A percentile compares a stretch with the other conserved stretches of the same genome.
Evolutionary conservation across 2,329 filamentous ascomycete genomes (phyloP).

Genomic region (Dothideomycetidae sp.): DNA sequence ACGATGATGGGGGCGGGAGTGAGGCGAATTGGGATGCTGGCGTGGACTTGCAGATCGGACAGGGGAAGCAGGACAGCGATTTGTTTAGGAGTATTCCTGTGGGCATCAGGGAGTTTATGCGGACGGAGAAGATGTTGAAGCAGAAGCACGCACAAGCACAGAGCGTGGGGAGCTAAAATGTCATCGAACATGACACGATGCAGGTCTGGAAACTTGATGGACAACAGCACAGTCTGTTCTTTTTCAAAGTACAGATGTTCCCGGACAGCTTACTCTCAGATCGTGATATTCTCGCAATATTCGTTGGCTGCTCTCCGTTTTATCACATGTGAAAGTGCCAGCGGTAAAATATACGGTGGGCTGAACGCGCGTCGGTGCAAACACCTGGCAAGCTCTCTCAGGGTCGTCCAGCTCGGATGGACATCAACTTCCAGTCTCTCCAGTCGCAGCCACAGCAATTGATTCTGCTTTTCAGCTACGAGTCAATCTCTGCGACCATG

Average conservation of each 20-base stretch:
- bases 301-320: too few relatives aligned
- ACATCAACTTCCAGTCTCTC: constrained; percentile 16
- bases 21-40: constrained; percentile 49
- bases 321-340: background rate
- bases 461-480: background rate
- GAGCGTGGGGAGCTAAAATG: constrained; percentile 16
- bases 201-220: too few relatives aligned
- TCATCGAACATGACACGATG: background rate
- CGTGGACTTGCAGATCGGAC: constrained; percentile 24
- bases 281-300: too few relatives aligned
- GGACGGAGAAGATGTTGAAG: constrained; percentile 80
- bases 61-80: constrained; percentile 32
- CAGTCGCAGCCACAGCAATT: constrained; percentile 1
- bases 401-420: constrained; percentile 15
- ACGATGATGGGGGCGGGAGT: constrained; percentile 67
- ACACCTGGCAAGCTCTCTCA: constrained; percentile 4
- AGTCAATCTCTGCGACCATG: constrained; percentile 15
- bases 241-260: too few relatives aligned
- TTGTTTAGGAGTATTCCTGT: constrained; percentile 73
- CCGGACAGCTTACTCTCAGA: too few relatives aligned
- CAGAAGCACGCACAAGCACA: constrained; percentile 51
- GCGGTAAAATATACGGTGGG: constrained; percentile 3
- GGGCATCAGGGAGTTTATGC: constrained; percentile 94
- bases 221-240: too few relatives aligned
- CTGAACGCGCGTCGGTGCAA: constrained; percentile 4